These are phyloP conservation scores for Leucocoprinus leucothites DNA, from an alignment of 768 basidiomycete species.

Conservation along the genomic window DNA sequence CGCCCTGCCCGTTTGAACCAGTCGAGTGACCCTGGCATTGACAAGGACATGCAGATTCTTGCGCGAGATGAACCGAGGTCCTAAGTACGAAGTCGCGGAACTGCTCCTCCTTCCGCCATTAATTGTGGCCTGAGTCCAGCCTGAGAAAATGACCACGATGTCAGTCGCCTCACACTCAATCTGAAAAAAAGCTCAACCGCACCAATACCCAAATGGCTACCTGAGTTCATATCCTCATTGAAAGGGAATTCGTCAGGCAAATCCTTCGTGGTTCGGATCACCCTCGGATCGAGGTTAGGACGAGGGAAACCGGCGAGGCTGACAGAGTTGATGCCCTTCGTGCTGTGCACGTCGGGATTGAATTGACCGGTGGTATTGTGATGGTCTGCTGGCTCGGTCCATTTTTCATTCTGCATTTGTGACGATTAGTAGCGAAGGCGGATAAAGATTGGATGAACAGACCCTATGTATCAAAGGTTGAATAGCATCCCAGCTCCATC, in stretches of 20 bases:
- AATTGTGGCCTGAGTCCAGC: conserved; percentile 10
- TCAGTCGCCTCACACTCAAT: too few relatives aligned
- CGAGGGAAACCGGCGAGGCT: conserved; percentile 22
- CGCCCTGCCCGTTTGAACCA: conserved; percentile 25
- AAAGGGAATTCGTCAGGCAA: conserved; percentile 3
- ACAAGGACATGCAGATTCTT: conserved; percentile 28
- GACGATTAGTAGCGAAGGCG: conserved; percentile 1
- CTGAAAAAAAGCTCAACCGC: too few relatives aligned
- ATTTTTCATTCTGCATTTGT: conserved; percentile 27
- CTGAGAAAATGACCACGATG: not conserved
- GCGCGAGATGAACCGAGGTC: conserved; percentile 21
- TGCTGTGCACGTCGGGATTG: conserved; percentile 26
- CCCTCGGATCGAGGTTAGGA: conserved; percentile 17
- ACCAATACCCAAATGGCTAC: not conserved
- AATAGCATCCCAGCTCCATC: conserved; percentile 30
- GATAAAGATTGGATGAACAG: not conserved
- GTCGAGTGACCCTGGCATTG: conserved; percentile 21
- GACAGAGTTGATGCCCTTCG: conserved; percentile 20
- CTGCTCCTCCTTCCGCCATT: conserved; percentile 15
- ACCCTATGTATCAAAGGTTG: conserved; percentile 18
- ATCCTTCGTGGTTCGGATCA: conserved; percentile 13
- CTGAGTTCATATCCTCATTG: conserved; percentile 20
- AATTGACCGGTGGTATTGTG: conserved; percentile 30
- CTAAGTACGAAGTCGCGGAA: conserved; percentile 29
- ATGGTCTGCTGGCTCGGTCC: conserved; percentile 23